These are phyloP conservation scores for Diaporthe eres DNA, from an alignment of 2,329 filamentous ascomycete genomes.

Conservation along the genomic window DNA sequence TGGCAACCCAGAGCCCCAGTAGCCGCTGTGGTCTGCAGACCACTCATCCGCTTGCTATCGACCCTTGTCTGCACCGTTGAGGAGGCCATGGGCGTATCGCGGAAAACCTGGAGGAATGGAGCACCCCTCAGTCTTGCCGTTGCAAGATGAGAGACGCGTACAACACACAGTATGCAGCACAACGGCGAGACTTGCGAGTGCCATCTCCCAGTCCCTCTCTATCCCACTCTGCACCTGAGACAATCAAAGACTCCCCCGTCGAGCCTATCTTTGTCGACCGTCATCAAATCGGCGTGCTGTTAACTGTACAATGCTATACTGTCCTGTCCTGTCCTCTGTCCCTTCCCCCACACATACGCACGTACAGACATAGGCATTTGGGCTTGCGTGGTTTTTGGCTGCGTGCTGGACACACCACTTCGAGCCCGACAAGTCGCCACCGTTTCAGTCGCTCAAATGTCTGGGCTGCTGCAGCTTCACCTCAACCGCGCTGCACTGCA, in stretches of 20 bases:
- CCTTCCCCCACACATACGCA: background rate
- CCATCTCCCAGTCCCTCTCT: conserved; percentile 3
- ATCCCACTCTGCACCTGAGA: conserved; percentile 2
- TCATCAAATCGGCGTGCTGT: background rate
- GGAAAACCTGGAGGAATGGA: background rate
- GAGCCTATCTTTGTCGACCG: background rate
- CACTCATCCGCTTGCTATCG: conserved; percentile 7
- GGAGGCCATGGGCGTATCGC: conserved; percentile 8
- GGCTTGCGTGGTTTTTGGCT: conserved; percentile 28
- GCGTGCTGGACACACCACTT: conserved; percentile 27
- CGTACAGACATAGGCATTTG: background rate
- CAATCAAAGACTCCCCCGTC: background rate
- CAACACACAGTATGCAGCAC: conserved; percentile 5
- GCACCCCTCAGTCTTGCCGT: background rate
- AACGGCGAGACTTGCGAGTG: conserved; percentile 10
- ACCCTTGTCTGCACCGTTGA: conserved; percentile 12
- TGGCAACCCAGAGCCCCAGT: conserved; percentile 6
- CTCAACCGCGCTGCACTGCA: conserved; percentile 31
- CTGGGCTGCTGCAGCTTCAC: conserved; percentile 34
- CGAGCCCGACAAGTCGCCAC: conserved; percentile 30
- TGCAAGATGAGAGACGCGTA: conserved; percentile 1
- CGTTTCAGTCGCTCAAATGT: conserved; percentile 30
- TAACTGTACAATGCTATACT: background rate
- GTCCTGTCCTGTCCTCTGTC: background rate
- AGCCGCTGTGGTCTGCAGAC: conserved; percentile 21